phyloP scores from a whole-genome alignment of 441 rosid genomes.

The Viola pubescens region DNA sequence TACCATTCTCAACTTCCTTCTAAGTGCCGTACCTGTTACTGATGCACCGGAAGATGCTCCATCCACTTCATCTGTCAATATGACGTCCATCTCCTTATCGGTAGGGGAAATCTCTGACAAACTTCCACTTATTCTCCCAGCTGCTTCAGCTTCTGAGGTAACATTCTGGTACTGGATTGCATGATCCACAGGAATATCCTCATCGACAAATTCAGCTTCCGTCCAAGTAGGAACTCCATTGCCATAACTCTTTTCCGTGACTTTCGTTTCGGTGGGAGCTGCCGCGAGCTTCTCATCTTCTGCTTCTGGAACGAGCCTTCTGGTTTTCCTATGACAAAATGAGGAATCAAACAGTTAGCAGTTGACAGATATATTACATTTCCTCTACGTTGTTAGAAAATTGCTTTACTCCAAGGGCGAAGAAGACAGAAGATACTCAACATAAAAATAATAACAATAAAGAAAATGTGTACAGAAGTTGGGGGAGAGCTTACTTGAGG shows the following conservation, averaged over 20 bases:
- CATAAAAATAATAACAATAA: too few species aligned
- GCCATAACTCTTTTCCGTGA: constrained; percentile 16
- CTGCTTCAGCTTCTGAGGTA: constrained; percentile 26
- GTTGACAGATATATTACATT: neutral
- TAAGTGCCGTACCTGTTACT: constrained; percentile 29
- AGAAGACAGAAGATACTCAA: too few species aligned
- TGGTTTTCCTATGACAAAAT: constrained; percentile 31
- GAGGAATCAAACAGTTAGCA: neutral
- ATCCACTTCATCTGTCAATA: constrained; percentile 40
- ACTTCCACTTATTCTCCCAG: constrained; percentile 18
- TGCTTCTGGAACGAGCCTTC: constrained; percentile 22
- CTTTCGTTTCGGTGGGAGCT: constrained; percentile 13
- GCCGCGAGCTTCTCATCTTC: constrained; percentile 23
- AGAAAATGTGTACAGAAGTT: neutral
- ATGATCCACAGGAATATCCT: constrained; percentile 21
- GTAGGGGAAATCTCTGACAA: constrained; percentile 23
- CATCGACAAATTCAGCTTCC: constrained; percentile 12
- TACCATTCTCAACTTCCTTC: constrained; percentile 64
- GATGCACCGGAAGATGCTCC: constrained; percentile 19
- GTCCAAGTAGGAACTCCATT: constrained; percentile 11
- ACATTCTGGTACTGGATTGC: constrained; percentile 15
- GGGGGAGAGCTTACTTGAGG: constrained; percentile 30
- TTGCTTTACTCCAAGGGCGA: too few species aligned
- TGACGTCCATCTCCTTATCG: constrained; percentile 32
- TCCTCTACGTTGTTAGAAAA: too few species aligned